phyloP scores from a whole-genome alignment of 1,284 basidiomycete genomes.

The Volvariella surrecta region DNA sequence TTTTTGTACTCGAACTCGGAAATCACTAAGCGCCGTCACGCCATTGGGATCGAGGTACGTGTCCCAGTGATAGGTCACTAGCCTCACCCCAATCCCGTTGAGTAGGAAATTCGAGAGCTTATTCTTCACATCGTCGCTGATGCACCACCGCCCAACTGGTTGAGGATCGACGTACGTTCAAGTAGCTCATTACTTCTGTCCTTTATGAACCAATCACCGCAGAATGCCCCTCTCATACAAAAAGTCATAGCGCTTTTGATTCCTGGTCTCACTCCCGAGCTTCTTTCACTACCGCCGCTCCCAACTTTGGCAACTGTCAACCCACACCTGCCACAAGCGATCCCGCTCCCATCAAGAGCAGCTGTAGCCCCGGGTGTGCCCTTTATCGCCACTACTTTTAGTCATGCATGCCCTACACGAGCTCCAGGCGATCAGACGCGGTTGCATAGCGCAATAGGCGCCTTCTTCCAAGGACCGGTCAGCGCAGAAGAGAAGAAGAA shows the following conservation, averaged over 20 bases:
- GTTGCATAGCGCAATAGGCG: conserved; percentile 79
- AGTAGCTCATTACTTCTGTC: conserved; percentile 1
- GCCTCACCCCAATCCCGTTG: background rate
- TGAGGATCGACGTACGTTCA: conserved; percentile 63
- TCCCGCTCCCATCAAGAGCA: conserved; percentile 36
- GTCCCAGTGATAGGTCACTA: conserved; percentile 17
- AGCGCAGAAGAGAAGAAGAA: conserved; percentile 72
- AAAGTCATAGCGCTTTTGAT: conserved; percentile 75
- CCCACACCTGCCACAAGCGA: conserved; percentile 56
- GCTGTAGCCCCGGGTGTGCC: conserved; percentile 39
- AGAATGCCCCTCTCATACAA: conserved; percentile 68
- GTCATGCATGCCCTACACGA: conserved; percentile 83
- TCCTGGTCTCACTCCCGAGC: conserved; percentile 70
- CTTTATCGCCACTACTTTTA: conserved; percentile 77
- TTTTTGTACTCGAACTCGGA: conserved; percentile 77
- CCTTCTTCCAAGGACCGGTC: conserved; percentile 76
- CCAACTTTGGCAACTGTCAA: conserved; percentile 57
- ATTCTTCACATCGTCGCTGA: conserved; percentile 77
- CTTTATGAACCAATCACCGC: conserved; percentile 1
- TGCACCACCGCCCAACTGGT: conserved; percentile 74
- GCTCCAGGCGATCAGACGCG: conserved; percentile 80
- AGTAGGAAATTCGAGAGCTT: conserved; percentile 79
- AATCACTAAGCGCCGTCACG: conserved; percentile 62
- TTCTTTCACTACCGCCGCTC: conserved; percentile 60
- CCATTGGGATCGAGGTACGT: conserved; percentile 70